Conservation (phyloP, 495 filamentous ascomycete genomes). For the Penicillium salamii region DNA sequence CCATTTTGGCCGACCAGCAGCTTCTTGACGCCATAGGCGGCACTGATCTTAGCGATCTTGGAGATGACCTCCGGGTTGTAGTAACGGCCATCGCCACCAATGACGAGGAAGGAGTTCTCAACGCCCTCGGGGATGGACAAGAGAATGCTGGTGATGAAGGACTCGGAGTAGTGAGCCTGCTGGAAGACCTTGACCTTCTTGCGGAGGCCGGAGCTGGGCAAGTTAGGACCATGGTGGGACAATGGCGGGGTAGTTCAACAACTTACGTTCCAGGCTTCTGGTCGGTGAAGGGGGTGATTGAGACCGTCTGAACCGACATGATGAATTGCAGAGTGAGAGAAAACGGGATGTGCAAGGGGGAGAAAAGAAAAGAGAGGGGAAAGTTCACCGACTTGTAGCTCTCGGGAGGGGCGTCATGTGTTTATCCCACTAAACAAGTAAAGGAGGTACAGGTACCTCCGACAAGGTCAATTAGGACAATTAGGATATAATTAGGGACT, state of each 20-base stretch:
- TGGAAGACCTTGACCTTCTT: conserved; percentile 99
- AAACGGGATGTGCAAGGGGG: conserved; percentile 11
- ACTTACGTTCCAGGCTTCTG: conserved; percentile 99
- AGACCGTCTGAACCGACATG: conserved; percentile 76
- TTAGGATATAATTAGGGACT: no score
- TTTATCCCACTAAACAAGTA: conserved; percentile 18
- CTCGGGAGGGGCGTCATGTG: conserved; percentile 26
- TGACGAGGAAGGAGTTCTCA: conserved; percentile 85
- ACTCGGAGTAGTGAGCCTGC: conserved; percentile 89
- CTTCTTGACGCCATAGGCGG: conserved; percentile 98
- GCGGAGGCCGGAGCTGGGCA: conserved; percentile 82
- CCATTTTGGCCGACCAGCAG: conserved; percentile 92
- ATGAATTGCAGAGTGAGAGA: conserved; percentile 8
- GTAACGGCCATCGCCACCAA: conserved; percentile 95
- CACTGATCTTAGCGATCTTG: conserved; percentile 94
- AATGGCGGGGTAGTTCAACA: conserved; percentile 6
- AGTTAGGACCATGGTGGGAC: conserved; percentile 28
- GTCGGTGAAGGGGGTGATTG: conserved; percentile 78
- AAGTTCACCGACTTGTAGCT: conserved; percentile 28
- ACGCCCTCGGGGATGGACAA: conserved; percentile 94
- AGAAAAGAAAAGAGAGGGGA: conserved; percentile 3
- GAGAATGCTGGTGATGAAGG: conserved; percentile 89
- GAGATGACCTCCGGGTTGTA: conserved; percentile 96
- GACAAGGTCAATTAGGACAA: no score
- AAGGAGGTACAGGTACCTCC: background rate